phyloP scores from a whole-genome alignment of 495 filamentous ascomycete genomes.

The Chaetomidium leptoderma region DNA sequence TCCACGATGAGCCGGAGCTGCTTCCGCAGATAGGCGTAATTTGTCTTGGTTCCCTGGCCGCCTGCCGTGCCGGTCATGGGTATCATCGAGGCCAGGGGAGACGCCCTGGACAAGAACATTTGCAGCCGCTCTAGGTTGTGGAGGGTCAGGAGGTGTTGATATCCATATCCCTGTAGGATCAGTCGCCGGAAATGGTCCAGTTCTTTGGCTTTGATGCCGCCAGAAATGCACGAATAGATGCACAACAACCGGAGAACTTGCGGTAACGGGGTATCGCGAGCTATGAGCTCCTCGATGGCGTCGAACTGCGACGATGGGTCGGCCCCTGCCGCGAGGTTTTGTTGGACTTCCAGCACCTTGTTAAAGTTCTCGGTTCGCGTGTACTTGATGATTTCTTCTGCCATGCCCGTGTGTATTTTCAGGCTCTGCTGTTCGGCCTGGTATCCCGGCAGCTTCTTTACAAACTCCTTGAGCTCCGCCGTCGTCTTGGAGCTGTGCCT shows the following conservation, averaged over 20 bases:
- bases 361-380: constrained; percentile 85
- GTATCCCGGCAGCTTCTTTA: constrained; percentile 83
- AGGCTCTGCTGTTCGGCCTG: constrained; percentile 91
- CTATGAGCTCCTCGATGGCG: constrained; percentile 86
- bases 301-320: constrained; percentile 87
- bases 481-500: constrained; percentile 86
- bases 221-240: constrained; percentile 83
- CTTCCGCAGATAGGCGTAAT: constrained; percentile 83
- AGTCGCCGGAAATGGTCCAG: constrained; percentile 84
- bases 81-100: constrained; percentile 65
- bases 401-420: constrained; percentile 83
- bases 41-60: constrained; percentile 67
- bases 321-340: constrained; percentile 87
- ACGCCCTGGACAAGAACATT: constrained; percentile 67
- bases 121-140: constrained; percentile 86
- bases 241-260: constrained; percentile 81
- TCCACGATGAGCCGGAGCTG: constrained; percentile 85
- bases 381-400: constrained; percentile 90
- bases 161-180: constrained; percentile 88
- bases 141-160: constrained; percentile 88
- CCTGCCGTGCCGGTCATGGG: constrained; percentile 54
- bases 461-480: constrained; percentile 86
- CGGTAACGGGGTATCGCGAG: constrained; percentile 71
- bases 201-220: constrained; percentile 81
- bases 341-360: constrained; percentile 85